These are phyloP conservation scores for Capsella rubella DNA, from an alignment of 441 rosid genomes.

Conservation along the genomic window DNA sequence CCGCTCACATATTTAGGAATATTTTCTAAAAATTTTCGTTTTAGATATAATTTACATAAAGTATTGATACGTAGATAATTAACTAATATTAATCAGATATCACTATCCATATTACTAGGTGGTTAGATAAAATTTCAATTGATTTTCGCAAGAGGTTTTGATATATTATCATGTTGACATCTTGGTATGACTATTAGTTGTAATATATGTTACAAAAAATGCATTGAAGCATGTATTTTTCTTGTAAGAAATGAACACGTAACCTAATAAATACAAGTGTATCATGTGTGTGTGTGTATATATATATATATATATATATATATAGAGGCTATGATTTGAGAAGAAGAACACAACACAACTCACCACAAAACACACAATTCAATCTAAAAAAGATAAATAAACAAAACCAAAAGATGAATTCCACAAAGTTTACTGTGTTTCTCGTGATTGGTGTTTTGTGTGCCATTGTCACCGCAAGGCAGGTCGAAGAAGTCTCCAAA, in stretches of 20 bases:
- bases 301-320: not conserved
- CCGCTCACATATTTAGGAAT: no score
- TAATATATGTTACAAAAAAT: not conserved
- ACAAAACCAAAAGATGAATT: slow-evolving; percentile 14
- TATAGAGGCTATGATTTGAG: not conserved
- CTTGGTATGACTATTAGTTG: slow-evolving; percentile 1
- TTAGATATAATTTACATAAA: no score
- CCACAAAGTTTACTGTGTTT: slow-evolving; percentile 15
- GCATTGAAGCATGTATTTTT: slow-evolving; percentile 9
- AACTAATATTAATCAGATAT: not conserved
- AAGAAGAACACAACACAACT: slow-evolving; percentile 19
- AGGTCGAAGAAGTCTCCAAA: slow-evolving; percentile 2
- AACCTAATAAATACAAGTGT: not conserved
- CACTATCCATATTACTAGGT: not conserved
- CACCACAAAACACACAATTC: not conserved
- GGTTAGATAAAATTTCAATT: not conserved
- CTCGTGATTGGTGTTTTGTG: slow-evolving; percentile 22
- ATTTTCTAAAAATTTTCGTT: no score
- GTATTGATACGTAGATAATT: no score
- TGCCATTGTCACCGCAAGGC: slow-evolving; percentile 21
- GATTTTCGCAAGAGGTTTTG: not conserved
- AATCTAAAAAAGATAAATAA: no score
- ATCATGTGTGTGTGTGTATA: not conserved
- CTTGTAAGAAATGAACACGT: slow-evolving; percentile 11
- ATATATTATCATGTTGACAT: not conserved